These are phyloP conservation scores for Endogone sp. DNA, from an alignment of 192 early-diverging fungal genomes.

Conservation along the genomic window DNA sequence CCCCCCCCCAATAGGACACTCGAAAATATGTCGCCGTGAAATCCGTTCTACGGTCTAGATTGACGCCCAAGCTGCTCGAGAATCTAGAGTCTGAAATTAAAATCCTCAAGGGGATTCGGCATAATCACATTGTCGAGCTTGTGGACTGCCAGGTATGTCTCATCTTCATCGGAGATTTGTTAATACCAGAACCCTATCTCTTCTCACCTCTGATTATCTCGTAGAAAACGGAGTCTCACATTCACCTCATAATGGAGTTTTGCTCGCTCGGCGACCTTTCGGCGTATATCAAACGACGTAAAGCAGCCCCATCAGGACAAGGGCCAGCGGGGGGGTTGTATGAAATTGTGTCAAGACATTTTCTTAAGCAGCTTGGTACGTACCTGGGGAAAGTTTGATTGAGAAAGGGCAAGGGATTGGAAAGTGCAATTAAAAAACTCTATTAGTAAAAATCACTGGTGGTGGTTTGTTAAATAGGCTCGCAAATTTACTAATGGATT, in stretches of 20 bases:
- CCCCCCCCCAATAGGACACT: no score
- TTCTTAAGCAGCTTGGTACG: constrained; percentile 80
- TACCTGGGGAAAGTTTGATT: not conserved
- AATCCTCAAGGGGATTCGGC: constrained; percentile 82
- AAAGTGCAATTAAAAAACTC: no score
- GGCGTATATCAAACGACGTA: constrained; percentile 74
- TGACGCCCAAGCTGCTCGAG: constrained; percentile 87
- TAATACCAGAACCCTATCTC: not conserved
- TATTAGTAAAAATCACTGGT: no score
- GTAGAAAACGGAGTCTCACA: constrained; percentile 88
- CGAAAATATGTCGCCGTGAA: constrained; percentile 99
- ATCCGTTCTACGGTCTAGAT: constrained; percentile 80
- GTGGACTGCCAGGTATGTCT: constrained; percentile 77
- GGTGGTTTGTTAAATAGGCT: no score
- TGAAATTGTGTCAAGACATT: constrained; percentile 77
- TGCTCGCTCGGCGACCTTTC: constrained; percentile 95
- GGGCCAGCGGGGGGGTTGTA: constrained; percentile 74
- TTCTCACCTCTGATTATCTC: not conserved
- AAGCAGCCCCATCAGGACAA: constrained; percentile 39
- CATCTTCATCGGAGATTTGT: not conserved
- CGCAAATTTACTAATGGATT: no score
- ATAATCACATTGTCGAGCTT: constrained; percentile 85
- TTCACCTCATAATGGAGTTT: constrained; percentile 97
- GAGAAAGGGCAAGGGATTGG: no score
- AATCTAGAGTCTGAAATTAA: constrained; percentile 95